These are phyloP conservation scores for Piedraia hortae DNA, from an alignment of 2,329 filamentous ascomycete genomes.

Conservation along the genomic window DNA sequence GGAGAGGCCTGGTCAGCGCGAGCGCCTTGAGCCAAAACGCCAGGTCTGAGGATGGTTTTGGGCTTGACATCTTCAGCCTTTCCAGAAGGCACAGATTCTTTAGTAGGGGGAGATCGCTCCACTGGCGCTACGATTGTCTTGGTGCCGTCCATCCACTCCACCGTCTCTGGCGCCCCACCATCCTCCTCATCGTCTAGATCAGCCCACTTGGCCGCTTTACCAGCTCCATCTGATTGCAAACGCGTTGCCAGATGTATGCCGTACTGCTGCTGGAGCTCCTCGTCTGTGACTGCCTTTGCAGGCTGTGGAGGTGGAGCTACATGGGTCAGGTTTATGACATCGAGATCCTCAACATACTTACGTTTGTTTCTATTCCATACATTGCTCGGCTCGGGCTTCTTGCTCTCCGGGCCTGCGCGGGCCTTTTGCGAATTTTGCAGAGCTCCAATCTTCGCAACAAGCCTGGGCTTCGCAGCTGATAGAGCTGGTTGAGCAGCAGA, in stretches of 20 bases:
- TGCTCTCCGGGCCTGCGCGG: constrained; percentile 11
- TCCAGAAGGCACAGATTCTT: constrained; percentile 3
- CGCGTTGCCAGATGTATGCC: constrained; percentile 65
- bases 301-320: constrained; percentile 36
- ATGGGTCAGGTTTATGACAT: constrained; percentile 1
- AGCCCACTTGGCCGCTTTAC: constrained; percentile 61
- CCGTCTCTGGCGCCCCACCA: constrained; percentile 61
- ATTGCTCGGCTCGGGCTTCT: constrained; percentile 39
- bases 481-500: constrained; percentile 17
- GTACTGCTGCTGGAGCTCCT: constrained; percentile 59
- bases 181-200: constrained; percentile 77
- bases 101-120: constrained; percentile 8
- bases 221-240: constrained; percentile 44
- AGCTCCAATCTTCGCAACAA: constrained; percentile 48
- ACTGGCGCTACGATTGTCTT: constrained; percentile 45
- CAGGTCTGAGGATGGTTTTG: constrained; percentile 24
- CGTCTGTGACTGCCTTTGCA: constrained; percentile 59
- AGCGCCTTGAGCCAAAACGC: constrained; percentile 13
- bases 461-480: constrained; percentile 31
- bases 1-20: constrained; percentile 11
- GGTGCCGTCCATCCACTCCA: constrained; percentile 71
- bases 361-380: constrained; percentile 82
- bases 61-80: constrained; percentile 8
- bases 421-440: constrained; percentile 20
- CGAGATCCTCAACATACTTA: constrained; percentile 16